Conservation (phyloP, 202 grass and related monocot genomes). For the Schoenoplectus tabernaemontani region DNA sequence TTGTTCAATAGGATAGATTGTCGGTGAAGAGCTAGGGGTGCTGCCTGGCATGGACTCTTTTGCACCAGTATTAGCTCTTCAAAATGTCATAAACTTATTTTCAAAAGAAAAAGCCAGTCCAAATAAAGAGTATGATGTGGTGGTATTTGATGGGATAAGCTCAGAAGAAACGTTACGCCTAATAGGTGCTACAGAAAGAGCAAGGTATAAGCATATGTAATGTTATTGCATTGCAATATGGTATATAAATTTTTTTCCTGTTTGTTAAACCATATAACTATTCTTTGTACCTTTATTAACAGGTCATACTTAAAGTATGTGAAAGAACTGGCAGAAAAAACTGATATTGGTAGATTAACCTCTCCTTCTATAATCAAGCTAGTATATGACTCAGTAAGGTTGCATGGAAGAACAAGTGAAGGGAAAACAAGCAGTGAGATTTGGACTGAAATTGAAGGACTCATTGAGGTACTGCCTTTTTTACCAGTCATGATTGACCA, state of each 20-base stretch:
- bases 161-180: conserved; percentile 66
- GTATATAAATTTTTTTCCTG: background rate
- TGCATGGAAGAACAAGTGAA: conserved; percentile 55
- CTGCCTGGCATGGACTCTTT: conserved; percentile 83
- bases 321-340: conserved; percentile 78
- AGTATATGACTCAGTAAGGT: conserved; percentile 52
- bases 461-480: conserved; percentile 47
- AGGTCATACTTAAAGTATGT: conserved; percentile 82
- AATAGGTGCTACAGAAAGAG: conserved; percentile 64
- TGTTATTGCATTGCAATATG: background rate
- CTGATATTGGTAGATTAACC: conserved; percentile 80
- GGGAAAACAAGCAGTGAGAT: conserved; percentile 67
- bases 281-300: conserved; percentile 14
- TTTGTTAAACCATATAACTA: background rate
- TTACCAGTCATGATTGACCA: background rate
- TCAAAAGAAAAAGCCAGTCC: conserved; percentile 39
- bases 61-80: conserved; percentile 54
- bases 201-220: conserved; percentile 38
- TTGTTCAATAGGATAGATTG: conserved; percentile 62
- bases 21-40: conserved; percentile 87
- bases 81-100: conserved; percentile 75
- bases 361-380: conserved; percentile 84
- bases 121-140: conserved; percentile 59
- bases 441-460: conserved; percentile 62
- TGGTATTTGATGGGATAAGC: conserved; percentile 80